phyloP scores from a whole-genome alignment of 139 green algal genomes.

The Auxenochlorella pyrenoidosa region DNA sequence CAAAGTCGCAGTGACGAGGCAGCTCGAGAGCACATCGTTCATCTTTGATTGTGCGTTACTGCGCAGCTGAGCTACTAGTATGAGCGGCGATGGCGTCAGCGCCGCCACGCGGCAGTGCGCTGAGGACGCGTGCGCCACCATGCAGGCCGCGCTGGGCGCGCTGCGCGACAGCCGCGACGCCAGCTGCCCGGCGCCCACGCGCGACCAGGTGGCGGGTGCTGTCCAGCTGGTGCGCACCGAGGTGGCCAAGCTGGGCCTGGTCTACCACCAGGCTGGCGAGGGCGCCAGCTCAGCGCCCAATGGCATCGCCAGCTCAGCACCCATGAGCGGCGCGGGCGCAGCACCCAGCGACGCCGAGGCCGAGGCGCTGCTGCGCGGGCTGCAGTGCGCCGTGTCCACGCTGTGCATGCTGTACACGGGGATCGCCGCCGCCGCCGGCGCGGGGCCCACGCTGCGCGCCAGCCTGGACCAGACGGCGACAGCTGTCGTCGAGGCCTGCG shows the following conservation, averaged over 20 bases:
- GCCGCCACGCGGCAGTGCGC: neutral
- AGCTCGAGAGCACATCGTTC: neutral
- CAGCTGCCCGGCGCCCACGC: neutral
- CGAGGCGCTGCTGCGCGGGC: neutral
- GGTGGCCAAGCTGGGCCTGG: constrained; percentile 28
- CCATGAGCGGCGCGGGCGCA: neutral
- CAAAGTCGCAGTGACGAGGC: neutral
- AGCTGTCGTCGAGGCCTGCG: constrained; percentile 8
- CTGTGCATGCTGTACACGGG: constrained; percentile 37
- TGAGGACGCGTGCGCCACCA: neutral
- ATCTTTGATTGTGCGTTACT: neutral
- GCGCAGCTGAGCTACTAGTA: neutral
- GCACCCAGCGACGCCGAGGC: constrained; percentile 2
- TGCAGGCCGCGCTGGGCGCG: neutral
- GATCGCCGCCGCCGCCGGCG: neutral
- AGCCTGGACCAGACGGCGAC: constrained; percentile 3
- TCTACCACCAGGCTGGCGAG: neutral
- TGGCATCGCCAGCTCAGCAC: neutral
- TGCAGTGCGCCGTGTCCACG: neutral
- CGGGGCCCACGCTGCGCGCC: constrained; percentile 15
- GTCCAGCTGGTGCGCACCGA: constrained; percentile 15
- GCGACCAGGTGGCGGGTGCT: neutral
- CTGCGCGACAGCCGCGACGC: constrained; percentile 7
- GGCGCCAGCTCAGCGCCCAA: neutral
- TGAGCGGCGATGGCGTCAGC: neutral